phyloP scores from a whole-genome alignment of 116 monocot genomes.

The Zostera marina region DNA sequence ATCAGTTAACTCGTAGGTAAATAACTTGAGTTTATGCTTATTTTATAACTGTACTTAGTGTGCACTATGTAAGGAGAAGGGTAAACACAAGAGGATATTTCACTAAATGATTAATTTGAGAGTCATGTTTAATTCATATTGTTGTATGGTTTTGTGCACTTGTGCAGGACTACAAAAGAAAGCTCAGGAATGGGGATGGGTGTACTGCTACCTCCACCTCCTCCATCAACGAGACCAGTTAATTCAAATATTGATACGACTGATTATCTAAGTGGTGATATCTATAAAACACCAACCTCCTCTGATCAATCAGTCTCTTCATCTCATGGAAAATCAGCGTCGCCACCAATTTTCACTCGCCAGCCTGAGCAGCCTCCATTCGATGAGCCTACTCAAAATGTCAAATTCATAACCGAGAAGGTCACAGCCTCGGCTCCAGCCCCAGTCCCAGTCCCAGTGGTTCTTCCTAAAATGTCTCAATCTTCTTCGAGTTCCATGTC shows the following conservation, averaged over 20 bases:
- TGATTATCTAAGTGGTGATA: slow-evolving; percentile 75
- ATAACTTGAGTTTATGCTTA: neutral
- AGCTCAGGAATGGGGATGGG: slow-evolving; percentile 13
- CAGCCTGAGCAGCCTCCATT: slow-evolving; percentile 24
- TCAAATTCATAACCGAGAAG: slow-evolving; percentile 14
- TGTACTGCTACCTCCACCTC: slow-evolving; percentile 62
- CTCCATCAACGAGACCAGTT: slow-evolving; percentile 30
- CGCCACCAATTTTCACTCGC: slow-evolving; percentile 6
- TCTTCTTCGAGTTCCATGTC: slow-evolving; percentile 25
- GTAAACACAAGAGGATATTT: neutral
- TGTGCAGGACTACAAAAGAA: slow-evolving; percentile 44
- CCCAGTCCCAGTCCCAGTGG: too few relatives aligned
- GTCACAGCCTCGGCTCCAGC: slow-evolving; percentile 19
- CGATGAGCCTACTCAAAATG: slow-evolving; percentile 21
- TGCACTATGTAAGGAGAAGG: neutral
- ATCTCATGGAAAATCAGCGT: slow-evolving; percentile 1
- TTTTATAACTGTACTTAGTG: neutral
- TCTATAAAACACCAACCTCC: slow-evolving; percentile 22
- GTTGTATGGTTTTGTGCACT: neutral
- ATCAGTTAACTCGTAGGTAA: slow-evolving; percentile 22
- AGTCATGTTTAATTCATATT: neutral
- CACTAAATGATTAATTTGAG: neutral
- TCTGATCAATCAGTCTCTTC: slow-evolving; percentile 8
- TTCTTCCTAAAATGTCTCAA: too few relatives aligned
- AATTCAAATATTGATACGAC: slow-evolving; percentile 13